These are phyloP conservation scores for Leishmania mexicana DNA, from an alignment of 208 protist species.

Conservation along the genomic window DNA sequence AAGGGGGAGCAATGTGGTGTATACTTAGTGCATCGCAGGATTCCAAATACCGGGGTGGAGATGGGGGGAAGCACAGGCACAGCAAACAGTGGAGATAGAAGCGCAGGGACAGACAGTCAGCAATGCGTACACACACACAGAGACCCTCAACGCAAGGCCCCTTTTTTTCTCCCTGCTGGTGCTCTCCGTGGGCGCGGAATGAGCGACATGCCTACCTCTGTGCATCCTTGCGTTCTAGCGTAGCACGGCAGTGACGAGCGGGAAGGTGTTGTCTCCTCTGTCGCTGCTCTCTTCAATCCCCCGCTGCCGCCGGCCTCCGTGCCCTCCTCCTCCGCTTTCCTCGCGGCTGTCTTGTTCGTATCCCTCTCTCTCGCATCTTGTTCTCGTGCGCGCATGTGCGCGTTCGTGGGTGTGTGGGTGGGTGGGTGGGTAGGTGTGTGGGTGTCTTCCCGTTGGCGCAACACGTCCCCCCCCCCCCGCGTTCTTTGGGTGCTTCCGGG, in stretches of 20 bases:
- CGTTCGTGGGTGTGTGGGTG: not conserved
- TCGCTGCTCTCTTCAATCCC: not conserved
- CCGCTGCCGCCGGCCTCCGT: not conserved
- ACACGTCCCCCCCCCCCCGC: not conserved
- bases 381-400: not conserved
- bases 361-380: not conserved
- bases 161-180: not conserved
- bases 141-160: not conserved
- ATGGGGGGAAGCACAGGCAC: not conserved
- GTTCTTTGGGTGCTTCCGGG: not conserved
- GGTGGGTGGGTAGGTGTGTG: not conserved
- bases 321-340: not conserved
- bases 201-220: not conserved
- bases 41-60: not conserved
- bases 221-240: not conserved
- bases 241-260: not conserved
- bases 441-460: not conserved
- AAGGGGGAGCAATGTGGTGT: not conserved
- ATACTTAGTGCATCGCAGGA: not conserved
- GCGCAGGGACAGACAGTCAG: not conserved
- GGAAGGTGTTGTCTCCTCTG: not conserved
- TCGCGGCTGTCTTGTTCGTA: not conserved
- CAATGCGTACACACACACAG: not conserved
- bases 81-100: not conserved
- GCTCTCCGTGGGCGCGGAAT: not conserved